Evolutionary conservation across 257 asterid genomes (phyloP), one percentile per base, ranked within the genome.

Genomic region (Paraleonurus japonicus): DNA sequence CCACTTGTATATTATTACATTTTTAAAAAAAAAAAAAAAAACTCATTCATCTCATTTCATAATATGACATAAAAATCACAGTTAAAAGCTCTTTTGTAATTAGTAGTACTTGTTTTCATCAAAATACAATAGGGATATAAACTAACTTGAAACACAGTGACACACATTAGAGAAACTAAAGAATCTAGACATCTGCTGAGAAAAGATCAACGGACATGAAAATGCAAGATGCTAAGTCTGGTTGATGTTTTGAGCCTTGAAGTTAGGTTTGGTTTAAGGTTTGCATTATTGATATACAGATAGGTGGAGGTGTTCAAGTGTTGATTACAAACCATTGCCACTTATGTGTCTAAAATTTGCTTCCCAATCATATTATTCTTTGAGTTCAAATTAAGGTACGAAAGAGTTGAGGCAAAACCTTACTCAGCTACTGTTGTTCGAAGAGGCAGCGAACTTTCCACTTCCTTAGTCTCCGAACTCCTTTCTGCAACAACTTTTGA

Each of bases 401-500:
- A 24, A 47, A 67, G 69, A 26, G 19, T 54, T 4, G 26, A 30
- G 57, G 65, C 51, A 37, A 17, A 59, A 71, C 75, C 80, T 79
- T 83, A 92, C 69, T 94, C 80, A 16, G 92, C 82, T 60, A 88
- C 76, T 0, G 89, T 76, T 62, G 97, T 90, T 75, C 74, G 86
- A 27, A 94, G 96, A 48, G 98, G 90, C 81, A 94, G 81, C 70
- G 85, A 69, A 70, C 91, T 88, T 81, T 89, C 97, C 69, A 91
- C 95, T 75, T 83, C 95, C 76, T 80, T 73, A 15, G 72, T 39
- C 73, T 85, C 87, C 0, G 91, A 76, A 75, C 68, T 83, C 86
- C 91, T 84, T 77, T 86, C 88, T n/a, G 95, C 90, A 75, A 91
- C 97, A 51, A 76, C 81, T 71, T 91, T 94, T 64, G 98, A 89